phyloP scores from a whole-genome alignment of 768 basidiomycete genomes.

The Leccinum disarticulatum region DNA sequence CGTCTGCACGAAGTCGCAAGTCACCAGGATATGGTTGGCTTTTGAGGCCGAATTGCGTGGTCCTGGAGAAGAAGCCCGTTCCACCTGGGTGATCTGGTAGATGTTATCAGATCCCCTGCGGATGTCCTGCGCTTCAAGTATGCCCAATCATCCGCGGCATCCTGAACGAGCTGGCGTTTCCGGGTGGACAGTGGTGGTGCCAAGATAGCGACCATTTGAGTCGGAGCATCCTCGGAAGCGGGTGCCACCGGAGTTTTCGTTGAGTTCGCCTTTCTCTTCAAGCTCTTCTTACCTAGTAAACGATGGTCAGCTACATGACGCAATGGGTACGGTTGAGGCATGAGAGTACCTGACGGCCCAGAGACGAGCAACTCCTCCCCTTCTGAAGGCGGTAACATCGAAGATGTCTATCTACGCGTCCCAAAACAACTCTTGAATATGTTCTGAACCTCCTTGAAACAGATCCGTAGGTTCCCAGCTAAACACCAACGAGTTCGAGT shows the following conservation, averaged over 20 bases:
- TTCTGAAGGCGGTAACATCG: slow-evolving; percentile 47
- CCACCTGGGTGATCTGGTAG: too few species aligned
- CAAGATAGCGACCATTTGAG: too few species aligned
- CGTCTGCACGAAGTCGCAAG: too few species aligned
- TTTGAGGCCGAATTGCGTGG: too few species aligned
- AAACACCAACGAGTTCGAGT: slow-evolving; percentile 1
- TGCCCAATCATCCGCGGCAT: too few species aligned
- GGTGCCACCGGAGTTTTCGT: slow-evolving; percentile 9
- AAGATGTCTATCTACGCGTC: slow-evolving; percentile 42
- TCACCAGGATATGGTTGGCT: too few species aligned
- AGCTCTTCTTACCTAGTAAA: slow-evolving; percentile 19
- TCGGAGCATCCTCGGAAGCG: slow-evolving; percentile 6
- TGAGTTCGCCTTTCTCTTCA: slow-evolving; percentile 19
- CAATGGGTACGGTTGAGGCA: not conserved
- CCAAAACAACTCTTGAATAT: slow-evolving; percentile 45
- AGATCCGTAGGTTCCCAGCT: slow-evolving; percentile 72
- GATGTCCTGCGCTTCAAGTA: too few species aligned
- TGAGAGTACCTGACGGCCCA: slow-evolving; percentile 57
- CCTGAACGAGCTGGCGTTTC: too few species aligned
- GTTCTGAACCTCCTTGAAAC: slow-evolving; percentile 54
- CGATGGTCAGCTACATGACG: slow-evolving; percentile 2
- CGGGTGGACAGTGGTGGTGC: too few species aligned
- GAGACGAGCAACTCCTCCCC: slow-evolving; percentile 56
- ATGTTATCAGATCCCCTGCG: too few species aligned
- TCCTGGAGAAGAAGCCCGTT: too few species aligned